These are phyloP conservation scores for Phaffomyces antillensis DNA, from an alignment of 805 yeast genomes.

Conservation along the genomic window DNA sequence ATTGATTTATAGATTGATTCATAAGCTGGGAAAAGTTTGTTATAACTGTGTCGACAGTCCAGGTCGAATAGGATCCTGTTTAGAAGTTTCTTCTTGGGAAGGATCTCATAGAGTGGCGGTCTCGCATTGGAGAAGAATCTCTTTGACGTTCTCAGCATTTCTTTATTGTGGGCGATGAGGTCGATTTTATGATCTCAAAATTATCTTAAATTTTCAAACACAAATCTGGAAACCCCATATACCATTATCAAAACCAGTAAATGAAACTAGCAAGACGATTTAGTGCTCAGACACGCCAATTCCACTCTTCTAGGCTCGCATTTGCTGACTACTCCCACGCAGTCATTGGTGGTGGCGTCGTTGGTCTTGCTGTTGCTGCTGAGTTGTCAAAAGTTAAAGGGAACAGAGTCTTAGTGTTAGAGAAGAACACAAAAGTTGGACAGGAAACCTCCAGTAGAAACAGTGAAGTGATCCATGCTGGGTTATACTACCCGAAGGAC, in stretches of 20 bases:
- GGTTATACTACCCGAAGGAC: conserved; percentile 68
- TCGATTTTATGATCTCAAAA: no score
- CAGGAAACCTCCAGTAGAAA: conserved; percentile 83
- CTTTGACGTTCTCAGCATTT: conserved; percentile 1
- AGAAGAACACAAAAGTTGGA: conserved; percentile 60
- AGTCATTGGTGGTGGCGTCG: conserved; percentile 79
- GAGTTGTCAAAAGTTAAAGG: conserved; percentile 43
- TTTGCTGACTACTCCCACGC: conserved; percentile 56
- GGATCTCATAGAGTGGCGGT: conserved; percentile 37
- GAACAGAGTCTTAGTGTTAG: conserved; percentile 56
- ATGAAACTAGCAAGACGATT: neutral
- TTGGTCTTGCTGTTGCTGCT: conserved; percentile 77
- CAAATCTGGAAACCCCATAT: no score
- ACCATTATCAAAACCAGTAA: neutral
- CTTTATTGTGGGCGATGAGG: neutral
- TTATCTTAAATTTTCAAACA: no score
- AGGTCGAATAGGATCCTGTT: conserved; percentile 60
- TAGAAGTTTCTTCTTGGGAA: conserved; percentile 53
- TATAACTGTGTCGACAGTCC: conserved; percentile 49
- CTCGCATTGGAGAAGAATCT: conserved; percentile 17
- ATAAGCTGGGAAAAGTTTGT: conserved; percentile 47
- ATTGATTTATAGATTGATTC: conserved; percentile 42
- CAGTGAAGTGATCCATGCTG: conserved; percentile 92
- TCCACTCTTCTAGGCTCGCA: conserved; percentile 9
- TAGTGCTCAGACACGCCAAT: neutral